Base-by-base conservation (phyloP, 345 rosid species). In the Reutealis trisperma region DNA sequence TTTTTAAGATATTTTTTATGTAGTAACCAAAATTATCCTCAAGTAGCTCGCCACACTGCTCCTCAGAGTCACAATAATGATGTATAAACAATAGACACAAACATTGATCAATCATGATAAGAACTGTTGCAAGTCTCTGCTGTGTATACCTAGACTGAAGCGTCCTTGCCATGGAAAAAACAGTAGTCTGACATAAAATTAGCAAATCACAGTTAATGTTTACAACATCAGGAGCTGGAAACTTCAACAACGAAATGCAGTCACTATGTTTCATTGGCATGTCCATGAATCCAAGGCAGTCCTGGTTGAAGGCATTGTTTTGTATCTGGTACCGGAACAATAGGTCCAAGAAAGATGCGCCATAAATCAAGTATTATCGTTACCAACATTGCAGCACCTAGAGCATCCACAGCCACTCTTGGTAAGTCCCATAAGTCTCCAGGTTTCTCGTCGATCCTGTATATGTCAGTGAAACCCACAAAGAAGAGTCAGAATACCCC, bases 381-480 rank as follows among this genome's bases (percentile, higher is more conserved):
- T 71, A 96, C 98, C 75, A 96, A 79, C 98, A 96, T 96, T 57
- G 98, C 97, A 61, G 99, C 98, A 15, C 97, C 99, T 30, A 93
- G 83, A 49, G 99, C 91, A 87, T 96, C 99, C 51, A 94, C 83
- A 65, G 94, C 95, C 67, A 96, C 94, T 75, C 97, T 90, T 1
- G 92, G 84, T 34, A 96, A 83, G 81, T 91, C 94, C 97, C 99
- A 96, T 30, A 77, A 76, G 59, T 88, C 89, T 45, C 92, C 90
- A 25, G 93, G 88, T 85, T 92, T 90, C 95, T 96, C 99, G 57
- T 93, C 97, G 64, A 96, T 90, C 89, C 98, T 96, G 90, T 49
- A 69, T 55, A 57, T 11, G 32, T n/a, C 49, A 61, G 62, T 37
- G 45, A 49, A 62, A 15, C 16, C 14, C 41, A 19, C 64, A 44